Conservation (phyloP, 202 grass and related monocot genomes). For the Elaeis oleifera region DNA sequence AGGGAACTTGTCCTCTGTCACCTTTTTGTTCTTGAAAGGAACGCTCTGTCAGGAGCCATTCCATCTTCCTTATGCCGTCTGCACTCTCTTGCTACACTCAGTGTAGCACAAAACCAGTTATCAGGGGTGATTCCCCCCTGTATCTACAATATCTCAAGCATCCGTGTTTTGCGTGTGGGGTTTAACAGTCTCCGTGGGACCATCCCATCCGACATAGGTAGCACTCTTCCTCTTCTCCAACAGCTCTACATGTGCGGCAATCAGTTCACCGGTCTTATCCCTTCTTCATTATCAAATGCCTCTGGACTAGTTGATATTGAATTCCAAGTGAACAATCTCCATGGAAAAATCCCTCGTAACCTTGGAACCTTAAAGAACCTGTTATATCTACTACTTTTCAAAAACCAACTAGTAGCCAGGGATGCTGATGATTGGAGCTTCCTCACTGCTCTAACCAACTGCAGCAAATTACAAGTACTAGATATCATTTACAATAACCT, state of each 20-base stretch:
- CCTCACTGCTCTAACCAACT: no score
- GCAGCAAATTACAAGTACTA: no score
- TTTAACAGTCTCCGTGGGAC: not conserved
- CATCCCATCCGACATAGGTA: constrained; percentile 8
- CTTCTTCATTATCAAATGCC: not conserved
- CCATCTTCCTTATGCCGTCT: constrained; percentile 29
- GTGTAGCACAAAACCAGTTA: not conserved
- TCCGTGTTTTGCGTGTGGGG: not conserved
- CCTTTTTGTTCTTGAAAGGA: not conserved
- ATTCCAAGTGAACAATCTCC: no score
- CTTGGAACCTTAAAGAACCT: no score
- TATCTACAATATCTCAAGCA: not conserved
- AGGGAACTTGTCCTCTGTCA: constrained; percentile 18
- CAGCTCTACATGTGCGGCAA: not conserved
- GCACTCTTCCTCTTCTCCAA: constrained; percentile 1
- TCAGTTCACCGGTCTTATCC: constrained; percentile 9
- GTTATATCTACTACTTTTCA: not conserved
- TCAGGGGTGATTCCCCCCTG: not conserved
- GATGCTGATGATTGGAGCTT: no score
- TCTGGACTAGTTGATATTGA: no score
- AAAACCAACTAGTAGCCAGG: no score
- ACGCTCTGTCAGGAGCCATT: not conserved
- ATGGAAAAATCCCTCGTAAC: no score
- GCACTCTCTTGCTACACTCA: constrained; percentile 9
- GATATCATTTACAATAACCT: no score